A percentile compares a stretch with the other conserved stretches of the same genome.
These are phyloP conservation scores for Fusarium sp. DNA, from an alignment of 2,329 filamentous ascomycete species.

Conservation along the genomic window DNA sequence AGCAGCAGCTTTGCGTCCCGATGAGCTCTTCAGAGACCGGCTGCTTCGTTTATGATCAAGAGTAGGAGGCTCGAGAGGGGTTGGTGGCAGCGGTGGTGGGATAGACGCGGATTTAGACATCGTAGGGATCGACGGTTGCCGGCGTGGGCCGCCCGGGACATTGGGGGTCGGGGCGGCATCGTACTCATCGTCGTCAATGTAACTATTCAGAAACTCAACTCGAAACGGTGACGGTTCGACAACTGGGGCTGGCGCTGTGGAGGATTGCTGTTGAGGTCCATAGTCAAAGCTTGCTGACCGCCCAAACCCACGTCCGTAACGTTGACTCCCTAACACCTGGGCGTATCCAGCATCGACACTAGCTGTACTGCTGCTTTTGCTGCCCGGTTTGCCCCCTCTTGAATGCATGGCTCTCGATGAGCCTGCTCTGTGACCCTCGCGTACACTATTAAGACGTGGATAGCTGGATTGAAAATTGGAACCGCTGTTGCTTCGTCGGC, in stretches of 20 bases:
- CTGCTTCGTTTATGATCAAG: slow-evolving; percentile 67
- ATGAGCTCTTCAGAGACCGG: slow-evolving; percentile 65
- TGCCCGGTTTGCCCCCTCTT: slow-evolving; percentile 70
- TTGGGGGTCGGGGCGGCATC: slow-evolving; percentile 89
- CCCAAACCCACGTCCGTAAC: slow-evolving; percentile 64
- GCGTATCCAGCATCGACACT: slow-evolving; percentile 74
- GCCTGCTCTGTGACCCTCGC: slow-evolving; percentile 56
- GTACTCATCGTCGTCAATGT: slow-evolving; percentile 65
- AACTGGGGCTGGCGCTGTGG: slow-evolving; percentile 43
- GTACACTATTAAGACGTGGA: slow-evolving; percentile 72
- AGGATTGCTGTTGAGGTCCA: slow-evolving; percentile 56
- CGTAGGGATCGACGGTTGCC: slow-evolving; percentile 46
- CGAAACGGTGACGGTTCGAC: slow-evolving; percentile 55
- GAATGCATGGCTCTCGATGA: slow-evolving; percentile 59
- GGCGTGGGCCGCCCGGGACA: slow-evolving; percentile 81
- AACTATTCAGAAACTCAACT: slow-evolving; percentile 61
- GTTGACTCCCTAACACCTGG: slow-evolving; percentile 67
- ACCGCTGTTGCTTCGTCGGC: slow-evolving; percentile 82
- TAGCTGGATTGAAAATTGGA: slow-evolving; percentile 74
- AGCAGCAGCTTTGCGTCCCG: slow-evolving; percentile 48
- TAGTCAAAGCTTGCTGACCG: slow-evolving; percentile 82
- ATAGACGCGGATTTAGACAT: slow-evolving; percentile 50
- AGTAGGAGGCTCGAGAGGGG: slow-evolving; percentile 53
- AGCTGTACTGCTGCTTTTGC: slow-evolving; percentile 76
- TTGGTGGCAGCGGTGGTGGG: slow-evolving; percentile 52